phyloP scores from a whole-genome alignment of 208 protist genomes.

The Acanthamoeba triangularis region DNA sequence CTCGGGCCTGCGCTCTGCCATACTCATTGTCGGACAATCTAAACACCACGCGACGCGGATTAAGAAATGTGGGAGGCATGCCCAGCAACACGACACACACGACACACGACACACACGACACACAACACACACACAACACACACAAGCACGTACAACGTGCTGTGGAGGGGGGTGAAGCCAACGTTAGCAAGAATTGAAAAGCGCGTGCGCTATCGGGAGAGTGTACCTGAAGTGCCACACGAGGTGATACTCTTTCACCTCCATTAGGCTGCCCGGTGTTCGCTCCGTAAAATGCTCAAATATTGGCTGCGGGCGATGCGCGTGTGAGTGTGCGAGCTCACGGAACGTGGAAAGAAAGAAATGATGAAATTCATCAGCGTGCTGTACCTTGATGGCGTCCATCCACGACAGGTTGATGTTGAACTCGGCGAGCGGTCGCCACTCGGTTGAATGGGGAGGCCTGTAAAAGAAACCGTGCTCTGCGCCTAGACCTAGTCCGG shows the following conservation, averaged over 20 bases:
- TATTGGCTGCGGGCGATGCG: not conserved
- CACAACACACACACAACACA: not conserved
- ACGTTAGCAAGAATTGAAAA: not conserved
- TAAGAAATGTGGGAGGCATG: not conserved
- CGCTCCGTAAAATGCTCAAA: conserved; percentile 69
- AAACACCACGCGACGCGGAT: not conserved
- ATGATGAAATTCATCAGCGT: not conserved
- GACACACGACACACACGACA: not conserved
- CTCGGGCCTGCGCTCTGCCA: conserved; percentile 50
- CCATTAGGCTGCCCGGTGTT: conserved; percentile 26
- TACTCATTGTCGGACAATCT: conserved; percentile 66
- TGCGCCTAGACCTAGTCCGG: conserved; percentile 48
- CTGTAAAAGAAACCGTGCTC: conserved; percentile 73
- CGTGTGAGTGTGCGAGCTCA: not conserved
- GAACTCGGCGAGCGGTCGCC: conserved; percentile 7
- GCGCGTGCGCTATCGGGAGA: not conserved
- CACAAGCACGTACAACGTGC: conserved; percentile 36
- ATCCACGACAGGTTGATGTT: conserved; percentile 70
- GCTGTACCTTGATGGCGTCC: conserved; percentile 49
- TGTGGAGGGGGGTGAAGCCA: not conserved
- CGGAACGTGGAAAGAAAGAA: not conserved
- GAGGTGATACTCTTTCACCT: conserved; percentile 66
- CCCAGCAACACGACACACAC: not conserved
- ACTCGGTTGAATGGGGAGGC: conserved; percentile 54
- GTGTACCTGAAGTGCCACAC: conserved; percentile 52